Base-by-base conservation (phyloP, 768 basidiomycete species). In the Termitomyces sp. region DNA sequence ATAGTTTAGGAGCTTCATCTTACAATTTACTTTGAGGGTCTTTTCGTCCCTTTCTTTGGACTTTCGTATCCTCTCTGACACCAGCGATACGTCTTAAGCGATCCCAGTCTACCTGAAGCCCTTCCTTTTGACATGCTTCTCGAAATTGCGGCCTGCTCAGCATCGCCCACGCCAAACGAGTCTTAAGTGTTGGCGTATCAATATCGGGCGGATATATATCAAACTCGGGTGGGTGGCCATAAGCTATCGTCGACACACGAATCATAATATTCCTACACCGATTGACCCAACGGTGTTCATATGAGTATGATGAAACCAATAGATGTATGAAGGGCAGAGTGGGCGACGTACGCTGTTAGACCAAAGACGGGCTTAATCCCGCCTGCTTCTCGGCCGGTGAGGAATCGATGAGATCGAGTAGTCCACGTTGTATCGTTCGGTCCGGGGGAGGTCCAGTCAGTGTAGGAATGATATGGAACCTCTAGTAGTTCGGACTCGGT, bases 361-460 rank as follows among this genome's bases (percentile, higher is more conserved):
- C 93, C 93, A 63, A 86, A 91, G 0, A 95, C 83, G n/a, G 93
- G 93, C 65, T 93, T 95, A 14, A 92, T 82, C 0, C 93, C 93
- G 14, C 87, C 86, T 2, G 81, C 84, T 68, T 96, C 93, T 42
- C 93, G 76, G 0, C 94, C 94, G 1, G 93, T 96, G 51, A 94
- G 76, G 75, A 96, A 96, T 18, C 79, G 76, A 71, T 95, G 93
- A 61, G 85, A 78, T 24, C 91, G 83, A 18, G 80, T 74, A 6
- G 67, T 68, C 40, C 79, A 73, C 40, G 66, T 70, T 2, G 64
- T 55, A 7, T 68, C 70, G 8, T 75, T 72, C 1, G 77, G 75
- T 22, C 76, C 75, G n/a, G 71, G 68, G 68, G 77, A 81, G 13
- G 72, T 67, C 32, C 79, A 65, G 64, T 94, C 93, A 26, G 64